These are phyloP conservation scores for Chalara sp. DNA, from an alignment of 2,329 filamentous ascomycete genomes.

Conservation along the genomic window DNA sequence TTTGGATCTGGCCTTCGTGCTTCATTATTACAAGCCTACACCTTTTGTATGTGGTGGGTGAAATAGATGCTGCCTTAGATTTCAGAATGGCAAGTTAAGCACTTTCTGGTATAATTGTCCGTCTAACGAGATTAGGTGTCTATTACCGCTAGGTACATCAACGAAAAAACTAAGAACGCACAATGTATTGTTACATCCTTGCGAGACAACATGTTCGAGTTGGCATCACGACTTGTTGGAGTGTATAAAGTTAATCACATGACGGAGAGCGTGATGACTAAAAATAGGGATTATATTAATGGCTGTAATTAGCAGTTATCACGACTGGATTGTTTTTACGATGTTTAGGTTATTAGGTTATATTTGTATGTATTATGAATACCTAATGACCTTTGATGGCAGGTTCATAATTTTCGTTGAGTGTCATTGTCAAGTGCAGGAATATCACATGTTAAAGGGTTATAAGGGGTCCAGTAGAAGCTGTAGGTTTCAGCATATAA, in stretches of 20 bases:
- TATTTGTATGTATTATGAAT: too few relatives aligned
- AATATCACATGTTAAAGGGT: too few relatives aligned
- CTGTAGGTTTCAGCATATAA: too few relatives aligned
- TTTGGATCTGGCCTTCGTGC: slow-evolving; percentile 91
- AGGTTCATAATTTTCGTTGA: slow-evolving; percentile 41
- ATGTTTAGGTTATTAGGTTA: too few relatives aligned
- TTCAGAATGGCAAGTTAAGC: slow-evolving; percentile 80
- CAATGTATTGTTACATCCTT: slow-evolving; percentile 98
- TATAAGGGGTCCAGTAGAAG: too few relatives aligned
- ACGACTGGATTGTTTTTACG: too few relatives aligned
- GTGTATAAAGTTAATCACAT: slow-evolving; percentile 99
- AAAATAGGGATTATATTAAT: slow-evolving; percentile 68
- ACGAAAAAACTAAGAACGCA: slow-evolving; percentile 97
- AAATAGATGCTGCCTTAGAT: slow-evolving; percentile 96
- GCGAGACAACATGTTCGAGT: slow-evolving; percentile 99
- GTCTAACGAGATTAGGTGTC: slow-evolving; percentile 57
- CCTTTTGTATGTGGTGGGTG: slow-evolving; percentile 98
- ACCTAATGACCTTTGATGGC: neutral
- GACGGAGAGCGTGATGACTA: slow-evolving; percentile 86
- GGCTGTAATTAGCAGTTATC: slow-evolving; percentile 7
- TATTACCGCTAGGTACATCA: slow-evolving; percentile 98
- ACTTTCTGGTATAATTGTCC: neutral
- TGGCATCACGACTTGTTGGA: slow-evolving; percentile 88
- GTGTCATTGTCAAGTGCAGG: slow-evolving; percentile 15
- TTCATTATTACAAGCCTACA: slow-evolving; percentile 97